Percentiles rank a stretch among this genome's conserved stretches.
Evolutionary conservation across 257 asterid genomes (phyloP).

Genomic region (Apocynum venetum): DNA sequence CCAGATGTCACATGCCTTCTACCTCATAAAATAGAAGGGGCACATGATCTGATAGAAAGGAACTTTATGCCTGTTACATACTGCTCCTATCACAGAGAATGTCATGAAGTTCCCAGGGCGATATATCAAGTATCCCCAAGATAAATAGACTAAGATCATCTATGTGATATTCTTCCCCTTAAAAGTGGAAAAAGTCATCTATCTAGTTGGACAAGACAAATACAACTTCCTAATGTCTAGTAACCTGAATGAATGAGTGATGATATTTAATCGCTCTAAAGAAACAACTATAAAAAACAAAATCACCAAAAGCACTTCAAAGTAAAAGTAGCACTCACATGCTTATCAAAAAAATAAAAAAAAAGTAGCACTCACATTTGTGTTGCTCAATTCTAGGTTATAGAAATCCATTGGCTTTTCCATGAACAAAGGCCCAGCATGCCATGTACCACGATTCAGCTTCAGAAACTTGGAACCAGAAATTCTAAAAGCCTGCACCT

Average conservation of each 20-base stretch:
- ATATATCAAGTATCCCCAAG: background rate
- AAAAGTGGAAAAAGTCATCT: too few relatives aligned
- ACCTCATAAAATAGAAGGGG: background rate
- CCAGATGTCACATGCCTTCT: background rate
- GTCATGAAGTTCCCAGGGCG: background rate
- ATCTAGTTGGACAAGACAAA: background rate
- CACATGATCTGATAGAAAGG: too few relatives aligned
- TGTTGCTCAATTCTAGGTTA: conserved; percentile 75
- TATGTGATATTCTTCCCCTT: background rate
- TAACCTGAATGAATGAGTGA: background rate
- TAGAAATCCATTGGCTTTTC: conserved; percentile 69
- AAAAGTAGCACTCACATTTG: conserved; percentile 52
- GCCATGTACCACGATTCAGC: conserved; percentile 81
- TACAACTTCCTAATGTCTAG: background rate
- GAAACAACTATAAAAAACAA: background rate
- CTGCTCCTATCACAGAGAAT: background rate
- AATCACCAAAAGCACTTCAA: background rate
- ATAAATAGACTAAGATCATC: background rate
- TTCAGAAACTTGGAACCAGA: conserved; percentile 85
- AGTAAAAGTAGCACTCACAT: conserved; percentile 40
- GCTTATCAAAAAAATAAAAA: too few relatives aligned
- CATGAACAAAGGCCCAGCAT: conserved; percentile 85
- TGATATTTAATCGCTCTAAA: background rate
- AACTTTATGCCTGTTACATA: background rate
- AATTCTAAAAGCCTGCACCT: conserved; percentile 62